Percentiles rank a stretch among this genome's conserved stretches.
Evolutionary conservation across 176 grass and related monocot genomes (phyloP).

Genomic region (Avena atlantica): DNA sequence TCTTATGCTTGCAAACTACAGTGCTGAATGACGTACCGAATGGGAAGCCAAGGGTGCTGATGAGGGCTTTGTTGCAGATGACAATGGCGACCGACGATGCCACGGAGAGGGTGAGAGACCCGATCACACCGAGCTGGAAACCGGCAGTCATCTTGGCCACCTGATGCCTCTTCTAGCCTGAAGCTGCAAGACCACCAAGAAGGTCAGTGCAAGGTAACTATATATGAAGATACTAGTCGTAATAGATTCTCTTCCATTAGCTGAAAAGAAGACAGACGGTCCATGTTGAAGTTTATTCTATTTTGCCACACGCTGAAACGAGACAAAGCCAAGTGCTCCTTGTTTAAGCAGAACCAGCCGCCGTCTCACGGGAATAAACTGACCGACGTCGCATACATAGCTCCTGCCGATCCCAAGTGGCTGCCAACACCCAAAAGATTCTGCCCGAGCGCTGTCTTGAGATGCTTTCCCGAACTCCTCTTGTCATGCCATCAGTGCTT

Average conservation of each 20-base stretch:
- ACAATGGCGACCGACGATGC: constrained; percentile 65
- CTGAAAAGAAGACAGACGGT: not conserved
- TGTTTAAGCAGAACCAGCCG: not conserved
- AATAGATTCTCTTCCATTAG: not conserved
- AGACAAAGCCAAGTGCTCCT: not conserved
- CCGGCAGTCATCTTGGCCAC: constrained; percentile 49
- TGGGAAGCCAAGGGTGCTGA: constrained; percentile 61
- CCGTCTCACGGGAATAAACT: constrained; percentile 8
- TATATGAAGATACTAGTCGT: not conserved
- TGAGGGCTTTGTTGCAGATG: constrained; percentile 74
- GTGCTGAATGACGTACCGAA: constrained; percentile 41
- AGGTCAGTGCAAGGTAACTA: not conserved
- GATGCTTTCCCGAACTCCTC: constrained; percentile 26
- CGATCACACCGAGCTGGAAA: constrained; percentile 61
- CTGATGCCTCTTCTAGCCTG: constrained; percentile 5
- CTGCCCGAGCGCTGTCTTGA: not conserved
- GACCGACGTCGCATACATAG: not conserved
- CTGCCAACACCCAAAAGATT: constrained; percentile 1
- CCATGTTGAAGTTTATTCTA: not conserved
- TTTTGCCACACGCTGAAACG: not conserved
- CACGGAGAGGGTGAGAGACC: constrained; percentile 57
- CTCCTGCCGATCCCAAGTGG: constrained; percentile 25
- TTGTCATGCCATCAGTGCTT: constrained; percentile 1
- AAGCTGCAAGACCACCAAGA: constrained; percentile 25
- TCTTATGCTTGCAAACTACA: not conserved